Evolutionary conservation across 2,329 filamentous ascomycete species (phyloP).

Genomic region (Rhinocladiella mackenziei): DNA sequence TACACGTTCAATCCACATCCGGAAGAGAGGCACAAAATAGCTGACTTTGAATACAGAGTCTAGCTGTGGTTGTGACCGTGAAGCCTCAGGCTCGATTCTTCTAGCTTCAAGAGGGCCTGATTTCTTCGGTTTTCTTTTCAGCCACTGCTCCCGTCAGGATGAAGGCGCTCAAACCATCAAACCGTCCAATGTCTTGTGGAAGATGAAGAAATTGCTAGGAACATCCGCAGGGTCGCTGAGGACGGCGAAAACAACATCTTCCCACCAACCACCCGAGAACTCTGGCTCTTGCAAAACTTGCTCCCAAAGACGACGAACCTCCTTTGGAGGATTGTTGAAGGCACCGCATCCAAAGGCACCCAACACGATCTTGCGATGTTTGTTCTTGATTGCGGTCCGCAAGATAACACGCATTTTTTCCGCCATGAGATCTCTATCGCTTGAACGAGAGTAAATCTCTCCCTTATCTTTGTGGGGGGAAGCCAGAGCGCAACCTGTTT

Average conservation of each 20-base stretch:
- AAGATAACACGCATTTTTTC: slow-evolving; percentile 61
- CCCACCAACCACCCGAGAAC: slow-evolving; percentile 63
- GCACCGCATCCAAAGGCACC: slow-evolving; percentile 68
- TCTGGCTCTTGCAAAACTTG: slow-evolving; percentile 59
- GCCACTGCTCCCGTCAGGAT: too few species aligned
- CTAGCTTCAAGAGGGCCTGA: too few species aligned
- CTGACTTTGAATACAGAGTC: too few species aligned
- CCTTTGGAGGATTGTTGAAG: slow-evolving; percentile 58
- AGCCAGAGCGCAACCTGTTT: too few species aligned
- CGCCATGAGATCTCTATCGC: slow-evolving; percentile 56
- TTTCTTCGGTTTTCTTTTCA: too few species aligned
- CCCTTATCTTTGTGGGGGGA: neutral
- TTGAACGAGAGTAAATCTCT: slow-evolving; percentile 39
- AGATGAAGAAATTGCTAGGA: slow-evolving; percentile 24
- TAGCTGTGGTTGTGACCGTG: too few species aligned
- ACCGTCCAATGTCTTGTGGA: slow-evolving; percentile 21
- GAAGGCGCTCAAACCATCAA: slow-evolving; percentile 20
- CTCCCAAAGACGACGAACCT: slow-evolving; percentile 61
- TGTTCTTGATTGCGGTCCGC: slow-evolving; percentile 55
- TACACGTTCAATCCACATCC: too few species aligned
- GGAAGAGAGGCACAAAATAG: too few species aligned
- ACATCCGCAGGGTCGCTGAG: slow-evolving; percentile 35
- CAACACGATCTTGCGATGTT: slow-evolving; percentile 59
- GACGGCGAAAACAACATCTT: slow-evolving; percentile 62
- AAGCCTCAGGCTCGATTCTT: too few species aligned